Evolutionary conservation across 2,329 filamentous ascomycete genomes (phyloP), one percentile per base, ranked within the genome.

Genomic region (Cladosporium sp.): DNA sequence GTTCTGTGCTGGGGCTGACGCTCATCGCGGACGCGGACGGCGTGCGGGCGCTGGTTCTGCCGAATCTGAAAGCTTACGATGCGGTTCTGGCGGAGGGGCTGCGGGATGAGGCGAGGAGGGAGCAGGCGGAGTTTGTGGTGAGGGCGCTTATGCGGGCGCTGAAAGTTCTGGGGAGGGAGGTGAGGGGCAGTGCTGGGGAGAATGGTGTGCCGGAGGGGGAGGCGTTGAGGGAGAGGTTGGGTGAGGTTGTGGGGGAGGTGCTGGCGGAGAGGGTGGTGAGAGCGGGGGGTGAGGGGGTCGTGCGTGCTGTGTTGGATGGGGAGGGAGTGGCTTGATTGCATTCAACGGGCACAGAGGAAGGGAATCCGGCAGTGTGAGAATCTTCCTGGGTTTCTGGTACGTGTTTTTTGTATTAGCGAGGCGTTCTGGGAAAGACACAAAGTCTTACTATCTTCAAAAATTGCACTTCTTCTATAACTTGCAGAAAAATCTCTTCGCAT

Each of bases 1-100:
- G 93, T 39, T 89, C 92, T 6, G 79, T 99, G 18, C 80, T 84
- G 24, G 92, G 91, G 1, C 75, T 99, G 2, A 78, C 85, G 2
- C 83, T 85, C 1, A 85, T 95, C 19, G 89, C 90, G 20, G 90
- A 84, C 8, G 63, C 76, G 1, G 82, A 85, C 53, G 80, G 82
- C 18, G 75, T 86, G n/a, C 73, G 80, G 17, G 76, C 80, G 40
- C 71, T 88, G 4, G 76, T 89, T 37, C 60, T 88, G 17, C 84
- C 84, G 1, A 88, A 86, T 56, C 70, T 88, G 19, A 79, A 77
- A 51, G 74, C 79, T 0, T 88, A 85, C 61, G 81, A 85, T 44
- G 75, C 75, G 15, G 71, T 86, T 9, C 70, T 88, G 5, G 73
- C 74, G 38, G 80, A 83, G 52, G 78, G 74, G 2, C 61, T 79